phyloP scores from a whole-genome alignment of 2,329 filamentous ascomycete genomes.

The Ophiocordyceps sinensis region DNA sequence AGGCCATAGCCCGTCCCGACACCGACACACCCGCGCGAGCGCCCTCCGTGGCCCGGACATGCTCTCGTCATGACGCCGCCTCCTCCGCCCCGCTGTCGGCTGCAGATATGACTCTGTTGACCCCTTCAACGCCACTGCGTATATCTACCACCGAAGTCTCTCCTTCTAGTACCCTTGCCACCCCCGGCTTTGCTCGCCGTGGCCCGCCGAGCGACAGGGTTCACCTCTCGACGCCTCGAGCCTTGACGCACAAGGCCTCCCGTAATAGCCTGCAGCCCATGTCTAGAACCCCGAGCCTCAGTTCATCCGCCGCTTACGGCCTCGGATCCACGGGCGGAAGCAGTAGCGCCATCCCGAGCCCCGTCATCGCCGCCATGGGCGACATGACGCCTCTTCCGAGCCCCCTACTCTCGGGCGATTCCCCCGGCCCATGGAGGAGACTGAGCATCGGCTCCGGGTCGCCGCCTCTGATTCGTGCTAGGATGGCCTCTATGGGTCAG shows the following conservation, averaged over 20 bases:
- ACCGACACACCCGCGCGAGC: background rate
- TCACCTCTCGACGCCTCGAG: slow-evolving; percentile 15
- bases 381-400: slow-evolving; percentile 70
- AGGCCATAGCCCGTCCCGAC: background rate
- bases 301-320: slow-evolving; percentile 35
- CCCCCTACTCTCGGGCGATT: slow-evolving; percentile 51
- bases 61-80: background rate
- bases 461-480: slow-evolving; percentile 13
- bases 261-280: slow-evolving; percentile 28
- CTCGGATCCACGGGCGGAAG: slow-evolving; percentile 39
- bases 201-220: slow-evolving; percentile 22
- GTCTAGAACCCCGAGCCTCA: slow-evolving; percentile 46
- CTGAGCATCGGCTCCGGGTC: slow-evolving; percentile 33
- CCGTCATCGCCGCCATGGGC: slow-evolving; percentile 60
- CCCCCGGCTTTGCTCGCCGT: slow-evolving; percentile 10
- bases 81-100: background rate
- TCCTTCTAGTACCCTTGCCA: slow-evolving; percentile 3
- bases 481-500: slow-evolving; percentile 12
- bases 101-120: background rate
- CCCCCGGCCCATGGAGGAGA: slow-evolving; percentile 51
- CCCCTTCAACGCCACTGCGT: slow-evolving; percentile 13
- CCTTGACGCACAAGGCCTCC: slow-evolving; percentile 15
- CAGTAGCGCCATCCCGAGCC: slow-evolving; percentile 57
- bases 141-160: slow-evolving; percentile 25
- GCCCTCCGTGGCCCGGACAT: background rate